Percentiles rank a stretch among this genome's conserved stretches.
phyloP scores from a whole-genome alignment of 2,329 filamentous ascomycete species.

The Tympanopsis confertula region DNA sequence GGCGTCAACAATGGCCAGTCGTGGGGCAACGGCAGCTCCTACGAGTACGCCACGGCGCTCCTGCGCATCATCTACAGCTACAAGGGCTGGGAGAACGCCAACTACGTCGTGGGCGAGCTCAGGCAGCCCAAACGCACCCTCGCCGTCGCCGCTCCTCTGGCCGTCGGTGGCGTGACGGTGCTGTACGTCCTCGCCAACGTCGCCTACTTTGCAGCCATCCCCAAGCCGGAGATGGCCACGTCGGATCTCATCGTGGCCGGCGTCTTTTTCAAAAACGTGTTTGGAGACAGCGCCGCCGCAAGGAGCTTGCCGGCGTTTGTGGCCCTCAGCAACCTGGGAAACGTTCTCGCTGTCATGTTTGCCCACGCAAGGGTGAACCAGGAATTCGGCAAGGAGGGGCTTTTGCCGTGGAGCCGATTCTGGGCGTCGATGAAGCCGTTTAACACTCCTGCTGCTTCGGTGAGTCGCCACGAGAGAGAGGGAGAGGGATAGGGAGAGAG shows the following conservation, averaged over 20 bases:
- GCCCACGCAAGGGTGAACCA: conserved; percentile 47
- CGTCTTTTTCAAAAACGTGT: conserved; percentile 50
- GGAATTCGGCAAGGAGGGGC: conserved; percentile 59
- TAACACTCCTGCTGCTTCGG: conserved; percentile 46
- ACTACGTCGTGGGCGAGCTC: conserved; percentile 48
- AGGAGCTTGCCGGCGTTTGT: conserved; percentile 41
- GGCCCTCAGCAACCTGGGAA: conserved; percentile 48
- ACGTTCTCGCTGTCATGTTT: conserved; percentile 49
- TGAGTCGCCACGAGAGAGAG: conserved; percentile 14
- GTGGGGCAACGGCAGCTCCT: background rate
- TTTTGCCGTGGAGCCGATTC: conserved; percentile 53
- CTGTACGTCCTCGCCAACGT: conserved; percentile 54
- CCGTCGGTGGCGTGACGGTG: conserved; percentile 43
- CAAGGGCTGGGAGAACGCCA: conserved; percentile 53
- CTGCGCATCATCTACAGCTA: conserved; percentile 49
- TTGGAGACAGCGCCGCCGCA: conserved; percentile 39
- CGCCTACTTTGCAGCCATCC: conserved; percentile 52
- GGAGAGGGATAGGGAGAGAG: background rate
- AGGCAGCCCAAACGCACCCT: conserved; percentile 41
- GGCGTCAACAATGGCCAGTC: conserved; percentile 26
- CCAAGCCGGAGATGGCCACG: conserved; percentile 41
- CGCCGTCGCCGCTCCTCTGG: conserved; percentile 41
- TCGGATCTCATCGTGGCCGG: conserved; percentile 49
- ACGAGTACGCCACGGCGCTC: conserved; percentile 43
- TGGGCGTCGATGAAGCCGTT: conserved; percentile 62